Base-by-base conservation (phyloP, 2,329 filamentous ascomycete species). In the Cercospora brassicicola region DNA sequence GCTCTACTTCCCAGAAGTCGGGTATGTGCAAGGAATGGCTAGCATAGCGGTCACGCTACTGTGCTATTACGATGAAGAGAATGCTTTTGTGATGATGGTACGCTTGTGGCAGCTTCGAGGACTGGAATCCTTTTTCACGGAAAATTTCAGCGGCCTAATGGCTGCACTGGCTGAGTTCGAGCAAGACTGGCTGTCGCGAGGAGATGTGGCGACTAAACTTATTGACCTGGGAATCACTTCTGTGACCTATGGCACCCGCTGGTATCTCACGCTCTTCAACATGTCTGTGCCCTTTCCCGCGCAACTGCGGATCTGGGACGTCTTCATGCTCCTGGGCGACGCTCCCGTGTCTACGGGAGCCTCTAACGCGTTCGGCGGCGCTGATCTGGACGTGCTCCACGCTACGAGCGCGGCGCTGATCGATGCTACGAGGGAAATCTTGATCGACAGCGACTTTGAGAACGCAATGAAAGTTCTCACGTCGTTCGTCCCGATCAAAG, bases 21-120 rank as follows among this genome's bases (percentile, higher is more conserved):
- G 95, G 30, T 99, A 99, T 78, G 95, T 98, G 0, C 95, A 99
- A 80, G 95, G 95, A 64, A 99, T 99, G 95, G 95, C 94, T 15
- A 92, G 93, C 23, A 84, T 98, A 45, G 94, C 92, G 1, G 94
- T 94, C 0, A 98, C 95, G 0, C 83, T 99, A 20, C 87, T 99
- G 6, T 97, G 94, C 78, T 99, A 99, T 78, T 99, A 94, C 79
- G 94, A 98, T 72, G 95, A 99, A 80, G 95, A 97, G 79, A 89
- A 89, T 74, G 90, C 92, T 5, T 99, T 99, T 75, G 88, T 98
- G 59, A 98, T 99, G 95, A 83, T 98, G 64, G 94, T 96, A n/a
- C 88, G 95, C 26, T 85, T 99, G 76, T 99, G 94, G 93, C 89
- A 93, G 77, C 84, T 96, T 67, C 89, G 95, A 67, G 94, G 95